Evolutionary conservation across 2,329 filamentous ascomycete genomes (phyloP).

Genomic region (Emmonsiellopsis sp.): DNA sequence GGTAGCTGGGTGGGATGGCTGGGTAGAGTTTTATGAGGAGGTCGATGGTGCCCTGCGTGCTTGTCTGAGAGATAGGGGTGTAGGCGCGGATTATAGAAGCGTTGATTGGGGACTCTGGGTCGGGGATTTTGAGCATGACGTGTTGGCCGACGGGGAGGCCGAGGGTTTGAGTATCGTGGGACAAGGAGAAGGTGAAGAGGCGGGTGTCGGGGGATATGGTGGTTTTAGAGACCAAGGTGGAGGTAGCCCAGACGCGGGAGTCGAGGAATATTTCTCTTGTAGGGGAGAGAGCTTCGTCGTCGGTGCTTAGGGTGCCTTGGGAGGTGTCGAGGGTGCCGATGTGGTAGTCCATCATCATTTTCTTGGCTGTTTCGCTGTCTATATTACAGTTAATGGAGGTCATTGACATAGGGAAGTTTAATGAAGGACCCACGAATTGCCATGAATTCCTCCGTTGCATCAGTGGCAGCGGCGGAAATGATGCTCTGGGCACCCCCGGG

Average conservation of each 20-base stretch:
- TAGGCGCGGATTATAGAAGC: constrained; percentile 77
- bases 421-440: constrained; percentile 64
- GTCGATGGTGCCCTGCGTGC: constrained; percentile 55
- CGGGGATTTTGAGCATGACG: constrained; percentile 69
- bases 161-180: constrained; percentile 58
- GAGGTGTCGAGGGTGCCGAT: constrained; percentile 64
- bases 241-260: constrained; percentile 62
- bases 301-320: constrained; percentile 43
- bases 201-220: constrained; percentile 66
- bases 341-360: constrained; percentile 80
- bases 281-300: constrained; percentile 27
- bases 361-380: constrained; percentile 88
- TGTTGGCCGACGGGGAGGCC: constrained; percentile 81
- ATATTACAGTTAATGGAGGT: constrained; percentile 16
- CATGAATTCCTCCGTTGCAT: constrained; percentile 81
- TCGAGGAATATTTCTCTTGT: constrained; percentile 59
- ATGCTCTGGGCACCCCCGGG: constrained; percentile 84
- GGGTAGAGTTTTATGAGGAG: constrained; percentile 78
- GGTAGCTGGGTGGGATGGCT: constrained; percentile 35
- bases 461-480: constrained; percentile 67
- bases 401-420: not conserved
- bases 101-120: constrained; percentile 50
- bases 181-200: constrained; percentile 71
- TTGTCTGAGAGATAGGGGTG: constrained; percentile 65
- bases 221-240: constrained; percentile 58